Base-by-base conservation (phyloP, 495 filamentous ascomycete species). In the Chaetomium cochliodes region DNA sequence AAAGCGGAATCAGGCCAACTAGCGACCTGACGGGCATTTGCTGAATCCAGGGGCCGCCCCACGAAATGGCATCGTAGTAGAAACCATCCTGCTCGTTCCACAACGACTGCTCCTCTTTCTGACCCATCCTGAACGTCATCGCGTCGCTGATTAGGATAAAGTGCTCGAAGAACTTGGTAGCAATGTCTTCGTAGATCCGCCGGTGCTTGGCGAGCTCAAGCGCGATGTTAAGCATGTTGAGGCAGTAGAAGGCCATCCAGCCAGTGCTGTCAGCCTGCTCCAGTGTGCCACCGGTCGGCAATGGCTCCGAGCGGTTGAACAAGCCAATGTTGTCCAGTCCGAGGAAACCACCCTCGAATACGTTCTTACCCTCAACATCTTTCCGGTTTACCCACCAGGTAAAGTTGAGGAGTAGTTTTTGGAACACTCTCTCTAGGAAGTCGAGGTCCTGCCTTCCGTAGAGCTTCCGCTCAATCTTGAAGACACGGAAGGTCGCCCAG, bases 331-430 rank as follows among this genome's bases (percentile, higher is more conserved):
- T 98, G 78, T 98, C 93, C 33, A 98, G 81, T 15, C 93, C 93
- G n/a, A 97, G 76, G 81, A 98, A 97, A 22, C 93, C 94, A 65
- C 93, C 93, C 73, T 97, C 94, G 69, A 97, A 98, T 30, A 98
- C 89, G 66, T 97, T 97, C 76, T 96, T 97, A 56, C 92, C 93
- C 5, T 96, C 90, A 26, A 80, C 85, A 69, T 98, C 93, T 74
- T 98, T 98, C 37, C 93, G 89, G 77, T 97, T 97, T 4, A 96
- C 92, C 93, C 93, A 97, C 93, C 94, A 98, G 15, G 94, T 98
- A 76, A 98, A 98, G 78, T 97, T 98, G 52, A 98, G 80, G 26
- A 97, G 78, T 68, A 98, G 74, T 76, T 98, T 98, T 70, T 98
- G 93, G 79, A 97, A 98, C 18, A 98, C 94, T 33, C 94, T 83